Evolutionary conservation across 1,284 basidiomycete genomes (phyloP), one percentile per base, ranked within the genome.

Genomic region (Melampsora larici-populina): DNA sequence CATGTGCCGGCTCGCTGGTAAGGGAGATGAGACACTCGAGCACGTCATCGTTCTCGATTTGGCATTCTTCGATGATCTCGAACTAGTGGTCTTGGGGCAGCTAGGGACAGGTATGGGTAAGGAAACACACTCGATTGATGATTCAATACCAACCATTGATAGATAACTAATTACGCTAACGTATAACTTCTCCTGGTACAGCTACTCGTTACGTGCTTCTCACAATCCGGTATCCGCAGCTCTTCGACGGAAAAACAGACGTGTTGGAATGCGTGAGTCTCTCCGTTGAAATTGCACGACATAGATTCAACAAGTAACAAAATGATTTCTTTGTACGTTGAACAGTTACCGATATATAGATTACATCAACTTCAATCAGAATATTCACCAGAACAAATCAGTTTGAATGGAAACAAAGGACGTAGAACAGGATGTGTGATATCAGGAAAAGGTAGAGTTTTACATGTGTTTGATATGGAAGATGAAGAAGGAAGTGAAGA

Each of bases 401-500:
- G 51, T 69, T 48, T 76, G 26, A 76, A 76, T 69, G 74, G 74
- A 15, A 43, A 18, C 15, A 76, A 43, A 49, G 65, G 65, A 24
- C 31, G 74, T 36, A 29, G 74, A 31, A 63, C 65, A 18, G 74
- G 65, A 24, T 76, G 74, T 63, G 74, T 76, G 51, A 51, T 69
- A 36, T 68, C 65, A 43, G 74, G 74, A 15, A 46, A 69, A 60
- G 66, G 74, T 15, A 75, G 73, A 51, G 67, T 68, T 46, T 43
- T 75, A 40, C 64, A 75, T 62, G 73, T 68, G 21, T 75, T 75
- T 75, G 73, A 75, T 62, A 67, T 67, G 73, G 65, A 68, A 24
- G 73, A 75, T 62, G 51, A 31, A 36, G 63, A 2, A 21, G 26
- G 18, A 31, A 40, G 36, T 64, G 63, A 64, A 58, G 55, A 58